Base-by-base conservation (phyloP, 495 filamentous ascomycete genomes). In the Tuber melanosporum region DNA sequence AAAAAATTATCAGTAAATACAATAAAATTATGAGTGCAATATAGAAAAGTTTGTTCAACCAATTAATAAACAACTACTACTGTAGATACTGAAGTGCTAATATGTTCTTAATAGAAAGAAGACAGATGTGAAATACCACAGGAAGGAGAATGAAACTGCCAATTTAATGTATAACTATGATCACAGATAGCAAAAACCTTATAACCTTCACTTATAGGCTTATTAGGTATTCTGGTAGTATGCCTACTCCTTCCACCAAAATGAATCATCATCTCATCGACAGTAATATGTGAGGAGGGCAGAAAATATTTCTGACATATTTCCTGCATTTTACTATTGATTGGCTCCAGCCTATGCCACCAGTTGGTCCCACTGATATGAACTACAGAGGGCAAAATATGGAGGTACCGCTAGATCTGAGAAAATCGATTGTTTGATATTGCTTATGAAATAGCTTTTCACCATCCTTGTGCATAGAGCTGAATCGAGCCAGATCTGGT, bases 141-240 rank as follows among this genome's bases (percentile, higher is more conserved):
- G 0, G 20, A 52, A 52, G 47, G 47, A 9, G 20, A 52, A 52
- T n/a, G 20, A 52, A 52, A 22, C 20, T 20, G 0, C 47, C 0
- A 52, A n/a, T 52, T 52, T 52, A 52, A 52, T 52, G 6, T 52
- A 52, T 52, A 52, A 52, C 47, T 3, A n/a, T 52, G 7, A 52
- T 52, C 20, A 52, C 20, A 52, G 0, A 77, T 26, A 36, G 26
- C 44, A 70, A 71, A 71, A 71, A 75, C 47, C 43, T 77, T 80
- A 43, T 78, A 80, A 1, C 73, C 73, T 70, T 75, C 26, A 32
- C 62, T 62, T 14, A 79, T 79, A 20, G 72, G 72, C 42, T 79
- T 77, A 69, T 72, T 45, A 0, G 47, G 73, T 70, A 80, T 80
- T 12, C 74, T 78, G 0, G n/a, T 71, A 14, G 74, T 78, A 75